Percentiles rank a stretch among this genome's conserved stretches.
phyloP scores from a whole-genome alignment of 2,329 filamentous ascomycete genomes.

The Falciphora oryzae region DNA sequence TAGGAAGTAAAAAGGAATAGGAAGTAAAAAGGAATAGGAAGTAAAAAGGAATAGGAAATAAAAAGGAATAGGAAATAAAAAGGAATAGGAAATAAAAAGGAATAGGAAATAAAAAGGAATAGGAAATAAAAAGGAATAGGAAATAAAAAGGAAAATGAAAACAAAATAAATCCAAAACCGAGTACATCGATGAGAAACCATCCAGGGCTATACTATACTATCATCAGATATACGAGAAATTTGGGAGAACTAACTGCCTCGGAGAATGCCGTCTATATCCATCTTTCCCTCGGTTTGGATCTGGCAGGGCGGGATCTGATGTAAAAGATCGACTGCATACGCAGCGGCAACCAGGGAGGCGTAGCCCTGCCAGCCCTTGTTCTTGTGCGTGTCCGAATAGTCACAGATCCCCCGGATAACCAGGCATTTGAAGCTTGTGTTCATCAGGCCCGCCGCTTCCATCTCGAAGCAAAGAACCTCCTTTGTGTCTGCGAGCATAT shows the following conservation, averaged over 20 bases:
- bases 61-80: too few relatives aligned
- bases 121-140: too few relatives aligned
- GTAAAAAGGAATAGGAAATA: too few relatives aligned
- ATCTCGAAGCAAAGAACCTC: constrained; percentile 28
- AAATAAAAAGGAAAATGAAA: neutral
- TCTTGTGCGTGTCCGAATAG: constrained; percentile 25
- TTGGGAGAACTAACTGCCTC: constrained; percentile 1
- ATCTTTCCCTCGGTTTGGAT: neutral
- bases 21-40: too few relatives aligned
- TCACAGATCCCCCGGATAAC: constrained; percentile 28
- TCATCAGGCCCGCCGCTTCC: too few relatives aligned
- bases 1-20: too few relatives aligned
- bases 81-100: too few relatives aligned
- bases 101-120: too few relatives aligned
- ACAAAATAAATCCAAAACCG: neutral
- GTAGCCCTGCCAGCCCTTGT: constrained; percentile 20
- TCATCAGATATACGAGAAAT: neutral
- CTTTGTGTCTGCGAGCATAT: constrained; percentile 9
- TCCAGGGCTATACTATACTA: neutral
- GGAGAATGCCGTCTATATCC: neutral
- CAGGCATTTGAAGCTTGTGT: constrained; percentile 21
- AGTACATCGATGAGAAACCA: too few relatives aligned
- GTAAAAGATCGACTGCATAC: constrained; percentile 15
- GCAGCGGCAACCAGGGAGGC: constrained; percentile 21
- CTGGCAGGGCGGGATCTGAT: neutral